These are phyloP conservation scores for Lippia alba DNA, from an alignment of 305 asterid genomes.

Conservation along the genomic window DNA sequence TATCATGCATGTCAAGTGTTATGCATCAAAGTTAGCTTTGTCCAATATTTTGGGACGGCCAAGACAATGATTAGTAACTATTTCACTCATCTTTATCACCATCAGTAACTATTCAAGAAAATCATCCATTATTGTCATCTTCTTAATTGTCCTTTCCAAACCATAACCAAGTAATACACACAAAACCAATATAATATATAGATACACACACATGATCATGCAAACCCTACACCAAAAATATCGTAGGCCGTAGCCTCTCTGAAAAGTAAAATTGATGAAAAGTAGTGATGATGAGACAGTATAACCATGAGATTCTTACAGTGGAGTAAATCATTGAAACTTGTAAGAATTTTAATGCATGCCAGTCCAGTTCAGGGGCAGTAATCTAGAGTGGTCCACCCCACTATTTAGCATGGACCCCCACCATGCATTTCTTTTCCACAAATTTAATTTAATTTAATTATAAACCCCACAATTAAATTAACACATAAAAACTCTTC, in stretches of 20 bases:
- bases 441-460: too few relatives aligned
- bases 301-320: background rate
- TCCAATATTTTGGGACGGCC: background rate
- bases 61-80: background rate
- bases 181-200: background rate
- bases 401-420: conserved; percentile 19
- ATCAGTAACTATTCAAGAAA: background rate
- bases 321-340: conserved; percentile 30
- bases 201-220: background rate
- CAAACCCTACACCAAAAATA: background rate
- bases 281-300: conserved; percentile 14
- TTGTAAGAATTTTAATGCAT: conserved; percentile 28
- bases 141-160: background rate
- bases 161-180: background rate
- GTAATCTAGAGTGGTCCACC: conserved; percentile 34
- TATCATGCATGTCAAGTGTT: too few relatives aligned
- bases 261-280: conserved; percentile 11
- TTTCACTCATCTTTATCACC: background rate
- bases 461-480: background rate
- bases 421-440: too few relatives aligned
- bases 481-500: too few relatives aligned
- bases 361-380: conserved; percentile 22
- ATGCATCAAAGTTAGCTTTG: background rate
- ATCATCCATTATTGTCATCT: background rate
- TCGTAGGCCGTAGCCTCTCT: background rate